phyloP scores from a whole-genome alignment of 2,329 filamentous ascomycete species.

The Colletotrichum echinochloae region DNA sequence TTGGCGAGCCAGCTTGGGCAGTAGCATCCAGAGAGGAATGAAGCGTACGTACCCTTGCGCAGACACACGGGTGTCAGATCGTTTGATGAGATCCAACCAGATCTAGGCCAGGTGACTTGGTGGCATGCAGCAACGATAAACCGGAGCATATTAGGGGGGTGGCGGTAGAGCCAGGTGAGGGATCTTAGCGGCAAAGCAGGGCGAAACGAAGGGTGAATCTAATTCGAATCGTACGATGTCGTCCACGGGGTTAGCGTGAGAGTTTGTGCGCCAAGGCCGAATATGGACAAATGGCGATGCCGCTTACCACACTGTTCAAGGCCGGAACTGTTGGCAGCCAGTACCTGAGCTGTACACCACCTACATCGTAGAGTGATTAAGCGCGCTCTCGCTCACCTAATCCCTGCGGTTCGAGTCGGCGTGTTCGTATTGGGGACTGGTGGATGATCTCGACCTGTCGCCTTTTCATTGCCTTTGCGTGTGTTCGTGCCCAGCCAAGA shows the following conservation, averaged over 20 bases:
- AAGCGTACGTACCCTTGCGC: constrained; percentile 28
- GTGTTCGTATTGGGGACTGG: constrained; percentile 25
- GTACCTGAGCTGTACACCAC: constrained; percentile 6
- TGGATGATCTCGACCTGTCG: background rate
- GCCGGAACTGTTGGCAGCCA: constrained; percentile 13
- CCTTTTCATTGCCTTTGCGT: constrained; percentile 1
- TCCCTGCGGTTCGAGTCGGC: constrained; percentile 30
- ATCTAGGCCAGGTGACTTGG: constrained; percentile 34
- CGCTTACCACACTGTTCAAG: background rate
- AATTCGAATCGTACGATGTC: constrained; percentile 36
- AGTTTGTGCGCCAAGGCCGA: constrained; percentile 27
- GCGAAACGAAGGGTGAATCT: constrained; percentile 28
- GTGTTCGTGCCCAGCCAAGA: constrained; percentile 8
- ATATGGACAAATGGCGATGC: background rate
- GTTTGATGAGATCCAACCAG: constrained; percentile 40
- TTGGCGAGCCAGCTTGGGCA: constrained; percentile 35
- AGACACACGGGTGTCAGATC: constrained; percentile 39
- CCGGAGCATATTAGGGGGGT: constrained; percentile 27
- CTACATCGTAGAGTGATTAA: background rate
- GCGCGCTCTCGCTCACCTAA: background rate
- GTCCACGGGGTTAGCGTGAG: constrained; percentile 20
- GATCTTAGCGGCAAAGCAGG: constrained; percentile 28
- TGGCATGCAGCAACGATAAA: constrained; percentile 27
- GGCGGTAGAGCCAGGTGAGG: background rate
- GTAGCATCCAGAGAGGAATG: constrained; percentile 28